Evolutionary conservation across 768 basidiomycete genomes (phyloP).

Genomic region (Tricholoma sp.): DNA sequence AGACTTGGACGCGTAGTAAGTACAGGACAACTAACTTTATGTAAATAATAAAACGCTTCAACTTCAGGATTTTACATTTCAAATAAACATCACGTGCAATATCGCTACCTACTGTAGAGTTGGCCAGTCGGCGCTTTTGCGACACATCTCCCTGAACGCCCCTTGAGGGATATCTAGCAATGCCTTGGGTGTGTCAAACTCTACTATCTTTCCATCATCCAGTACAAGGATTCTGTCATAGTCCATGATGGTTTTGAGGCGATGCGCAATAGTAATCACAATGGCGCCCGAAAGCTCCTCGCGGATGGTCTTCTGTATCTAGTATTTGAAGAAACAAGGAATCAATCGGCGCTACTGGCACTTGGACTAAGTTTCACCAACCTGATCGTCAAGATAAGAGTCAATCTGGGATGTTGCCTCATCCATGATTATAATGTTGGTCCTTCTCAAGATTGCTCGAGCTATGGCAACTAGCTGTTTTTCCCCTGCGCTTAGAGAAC

Average conservation of each 20-base stretch:
- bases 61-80: not conserved
- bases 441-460: conserved; percentile 60
- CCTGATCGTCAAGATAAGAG: conserved; percentile 62
- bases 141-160: conserved; percentile 65
- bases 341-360: not conserved
- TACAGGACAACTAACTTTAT: not conserved
- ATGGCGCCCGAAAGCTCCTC: conserved; percentile 68
- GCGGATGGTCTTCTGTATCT: conserved; percentile 72
- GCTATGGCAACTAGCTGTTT: conserved; percentile 70
- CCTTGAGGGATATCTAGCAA: conserved; percentile 52
- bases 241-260: conserved; percentile 72
- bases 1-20: not conserved
- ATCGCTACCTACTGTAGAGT: conserved; percentile 17
- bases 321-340: not conserved
- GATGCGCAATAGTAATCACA: conserved; percentile 82
- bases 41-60: too few relatives aligned
- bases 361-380: conserved; percentile 16
- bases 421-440: conserved; percentile 69
- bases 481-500: conserved; percentile 72
- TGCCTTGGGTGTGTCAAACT: conserved; percentile 63
- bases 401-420: conserved; percentile 80
- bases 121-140: conserved; percentile 53
- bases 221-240: conserved; percentile 73
- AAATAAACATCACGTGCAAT: conserved; percentile 11
- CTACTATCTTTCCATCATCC: conserved; percentile 65